Evolutionary conservation across 805 yeast genomes (phyloP).

Genomic region (Metschnikowia koreensis): DNA sequence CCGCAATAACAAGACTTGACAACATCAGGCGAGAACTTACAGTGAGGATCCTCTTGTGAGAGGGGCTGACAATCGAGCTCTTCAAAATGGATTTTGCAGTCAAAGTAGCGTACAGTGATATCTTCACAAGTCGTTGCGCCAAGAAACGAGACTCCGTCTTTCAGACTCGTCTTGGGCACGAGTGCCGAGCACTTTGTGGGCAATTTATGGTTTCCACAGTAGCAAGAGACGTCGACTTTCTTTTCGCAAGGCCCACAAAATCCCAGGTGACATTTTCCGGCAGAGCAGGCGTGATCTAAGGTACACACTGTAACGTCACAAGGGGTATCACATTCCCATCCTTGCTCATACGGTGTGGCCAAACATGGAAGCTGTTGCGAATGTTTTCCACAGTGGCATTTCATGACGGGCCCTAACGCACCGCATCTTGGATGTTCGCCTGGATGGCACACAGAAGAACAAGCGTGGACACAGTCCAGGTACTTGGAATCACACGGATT

Average conservation of each 20-base stretch:
- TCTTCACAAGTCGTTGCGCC: slow-evolving; percentile 38
- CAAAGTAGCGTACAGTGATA: slow-evolving; percentile 48
- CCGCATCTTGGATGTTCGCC: slow-evolving; percentile 85
- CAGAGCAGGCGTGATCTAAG: slow-evolving; percentile 64
- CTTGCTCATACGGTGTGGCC: slow-evolving; percentile 61
- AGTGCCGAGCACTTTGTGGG: slow-evolving; percentile 45
- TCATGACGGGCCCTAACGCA: slow-evolving; percentile 68
- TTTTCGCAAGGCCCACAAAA: slow-evolving; percentile 73
- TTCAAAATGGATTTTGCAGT: slow-evolving; percentile 65
- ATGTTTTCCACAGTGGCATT: slow-evolving; percentile 73
- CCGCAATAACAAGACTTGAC: slow-evolving; percentile 82
- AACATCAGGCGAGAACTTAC: slow-evolving; percentile 62
- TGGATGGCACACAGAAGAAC: slow-evolving; percentile 78
- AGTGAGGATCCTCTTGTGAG: slow-evolving; percentile 26
- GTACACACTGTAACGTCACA: slow-evolving; percentile 64
- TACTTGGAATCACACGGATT: slow-evolving; percentile 67
- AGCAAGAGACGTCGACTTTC: slow-evolving; percentile 52
- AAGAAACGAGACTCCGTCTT: slow-evolving; percentile 20
- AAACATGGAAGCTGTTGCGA: slow-evolving; percentile 69
- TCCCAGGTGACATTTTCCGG: slow-evolving; percentile 67
- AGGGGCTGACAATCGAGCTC: slow-evolving; percentile 52
- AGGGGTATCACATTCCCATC: slow-evolving; percentile 63
- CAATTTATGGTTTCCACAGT: slow-evolving; percentile 64
- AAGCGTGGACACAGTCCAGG: slow-evolving; percentile 65
- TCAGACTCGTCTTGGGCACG: slow-evolving; percentile 32